A percentile compares a stretch with the other conserved stretches of the same genome.
Evolutionary conservation across 495 filamentous ascomycete genomes (phyloP).

Genomic region (Platismatia glauca): DNA sequence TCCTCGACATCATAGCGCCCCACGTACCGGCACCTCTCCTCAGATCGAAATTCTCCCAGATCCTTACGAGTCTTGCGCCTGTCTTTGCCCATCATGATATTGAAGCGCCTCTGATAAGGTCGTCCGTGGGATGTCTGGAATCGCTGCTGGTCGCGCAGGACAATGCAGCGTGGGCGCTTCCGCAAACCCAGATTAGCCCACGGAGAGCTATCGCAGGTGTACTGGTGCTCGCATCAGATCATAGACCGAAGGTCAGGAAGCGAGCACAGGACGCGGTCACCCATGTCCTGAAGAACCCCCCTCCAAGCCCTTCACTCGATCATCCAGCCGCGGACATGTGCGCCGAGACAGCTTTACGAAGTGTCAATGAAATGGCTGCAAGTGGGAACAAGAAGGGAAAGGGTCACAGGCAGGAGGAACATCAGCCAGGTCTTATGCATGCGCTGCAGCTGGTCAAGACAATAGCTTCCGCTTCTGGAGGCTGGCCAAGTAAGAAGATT

Average conservation of each 20-base stretch:
- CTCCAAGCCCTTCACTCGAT: slow-evolving; percentile 81
- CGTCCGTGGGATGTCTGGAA: slow-evolving; percentile 90
- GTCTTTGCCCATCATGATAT: slow-evolving; percentile 69
- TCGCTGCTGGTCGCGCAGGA: slow-evolving; percentile 83
- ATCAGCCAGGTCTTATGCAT: slow-evolving; percentile 81
- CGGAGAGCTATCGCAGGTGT: slow-evolving; percentile 82
- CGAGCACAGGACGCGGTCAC: slow-evolving; percentile 82
- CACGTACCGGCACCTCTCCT: slow-evolving; percentile 77
- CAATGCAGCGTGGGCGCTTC: slow-evolving; percentile 74
- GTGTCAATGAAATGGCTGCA: slow-evolving; percentile 57
- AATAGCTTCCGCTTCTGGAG: slow-evolving; percentile 72
- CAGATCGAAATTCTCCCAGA: slow-evolving; percentile 85
- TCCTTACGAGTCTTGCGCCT: slow-evolving; percentile 76
- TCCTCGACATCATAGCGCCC: slow-evolving; percentile 82
- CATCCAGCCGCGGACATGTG: slow-evolving; percentile 95
- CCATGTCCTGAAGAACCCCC: slow-evolving; percentile 70
- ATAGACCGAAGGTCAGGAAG: slow-evolving; percentile 90
- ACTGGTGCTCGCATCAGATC: slow-evolving; percentile 72
- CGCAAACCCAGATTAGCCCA: slow-evolving; percentile 76
- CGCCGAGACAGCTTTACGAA: slow-evolving; percentile 76
- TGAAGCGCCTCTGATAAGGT: slow-evolving; percentile 75
- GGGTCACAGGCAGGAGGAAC: slow-evolving; percentile 37
- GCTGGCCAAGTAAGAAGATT: slow-evolving; percentile 96
- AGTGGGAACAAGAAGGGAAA: slow-evolving; percentile 57
- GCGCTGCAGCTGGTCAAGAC: slow-evolving; percentile 84